Base-by-base conservation (phyloP, 768 basidiomycete genomes). In the Psilocybe azurescens region DNA sequence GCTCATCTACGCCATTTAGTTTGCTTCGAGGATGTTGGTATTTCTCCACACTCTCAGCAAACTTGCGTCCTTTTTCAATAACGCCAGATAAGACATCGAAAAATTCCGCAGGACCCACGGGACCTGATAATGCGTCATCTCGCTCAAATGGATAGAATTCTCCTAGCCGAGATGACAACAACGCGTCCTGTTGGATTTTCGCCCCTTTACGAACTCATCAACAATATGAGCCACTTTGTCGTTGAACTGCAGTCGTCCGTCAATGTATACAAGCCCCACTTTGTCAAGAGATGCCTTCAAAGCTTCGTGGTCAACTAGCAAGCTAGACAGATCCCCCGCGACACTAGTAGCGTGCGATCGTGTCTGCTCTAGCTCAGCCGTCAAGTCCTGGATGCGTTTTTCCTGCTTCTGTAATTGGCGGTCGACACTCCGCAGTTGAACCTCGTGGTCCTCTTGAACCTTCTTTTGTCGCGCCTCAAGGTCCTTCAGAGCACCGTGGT, bases 231-330 rank as follows among this genome's bases (percentile, higher is more conserved):
- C 58, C 2, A 58, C 53, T 7, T 55, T 55, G 3, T 49, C 54
- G 41, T 55, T 52, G 44, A 64, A 66, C 16, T n/a, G 39, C 2
- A 68, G 47, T 8, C 14, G 38, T 3, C 60, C 57, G 44, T 64
- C 62, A 24, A 52, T 48, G 39, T 64, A 66, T 29, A 58, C 63
- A 33, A 69, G 36, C 14, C 65, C 68, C 1, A 63, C 61, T 3
- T 32, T 50, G 10, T 36, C 47, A 4, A 69, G 18, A 3, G 33
- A 24, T 3, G 47, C 46, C 28, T 62, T 65, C 51, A 69, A 28
- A 10, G 16, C 33, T 29, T 59, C 55, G 44, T 64, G 47, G 29
- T 65, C 66, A 10, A 16, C 46, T 48, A 56, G 44, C 60, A 58
- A 29, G 14, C 5, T 39, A 5, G 49, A 46, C 16, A 64, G 36